phyloP scores from a whole-genome alignment of 164 flowering plant genomes.

The Warburgia ugandensis region DNA sequence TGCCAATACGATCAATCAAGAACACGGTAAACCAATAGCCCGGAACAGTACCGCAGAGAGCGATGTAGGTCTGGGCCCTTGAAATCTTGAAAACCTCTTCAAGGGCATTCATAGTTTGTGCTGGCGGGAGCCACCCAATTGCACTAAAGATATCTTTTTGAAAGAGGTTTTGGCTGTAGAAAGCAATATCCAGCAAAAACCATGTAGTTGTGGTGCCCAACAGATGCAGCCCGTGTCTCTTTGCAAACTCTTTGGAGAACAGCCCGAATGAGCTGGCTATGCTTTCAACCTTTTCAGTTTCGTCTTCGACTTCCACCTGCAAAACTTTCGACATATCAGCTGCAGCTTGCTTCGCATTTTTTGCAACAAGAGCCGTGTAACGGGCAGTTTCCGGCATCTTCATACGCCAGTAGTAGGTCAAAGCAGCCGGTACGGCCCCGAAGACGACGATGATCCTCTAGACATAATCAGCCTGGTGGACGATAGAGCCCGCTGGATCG shows the following conservation, averaged over 20 bases:
- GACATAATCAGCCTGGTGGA: too few species aligned
- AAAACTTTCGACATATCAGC: too few species aligned
- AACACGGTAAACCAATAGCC: too few species aligned
- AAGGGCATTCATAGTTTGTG: not conserved
- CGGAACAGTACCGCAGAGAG: constrained; percentile 61
- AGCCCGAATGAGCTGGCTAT: constrained; percentile 12
- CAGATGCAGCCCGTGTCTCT: not conserved
- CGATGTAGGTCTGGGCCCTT: constrained; percentile 1
- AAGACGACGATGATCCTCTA: too few species aligned
- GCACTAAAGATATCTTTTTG: not conserved
- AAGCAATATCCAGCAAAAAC: constrained; percentile 2
- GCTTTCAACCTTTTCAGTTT: too few species aligned
- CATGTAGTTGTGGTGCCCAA: not conserved
- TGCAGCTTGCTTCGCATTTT: too few species aligned
- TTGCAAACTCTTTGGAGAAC: not conserved
- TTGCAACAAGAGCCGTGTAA: constrained; percentile 46
- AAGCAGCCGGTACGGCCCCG: not conserved
- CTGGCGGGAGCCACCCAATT: not conserved
- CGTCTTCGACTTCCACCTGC: too few species aligned
- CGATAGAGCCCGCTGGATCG: too few species aligned
- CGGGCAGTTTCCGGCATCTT: constrained; percentile 5
- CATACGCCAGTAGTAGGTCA: constrained; percentile 3
- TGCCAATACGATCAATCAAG: too few species aligned
- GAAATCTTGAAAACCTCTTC: constrained; percentile 1
- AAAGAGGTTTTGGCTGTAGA: too few species aligned